These are phyloP conservation scores for Tremellales sp. DNA, from an alignment of 1,284 basidiomycete species.

Conservation along the genomic window DNA sequence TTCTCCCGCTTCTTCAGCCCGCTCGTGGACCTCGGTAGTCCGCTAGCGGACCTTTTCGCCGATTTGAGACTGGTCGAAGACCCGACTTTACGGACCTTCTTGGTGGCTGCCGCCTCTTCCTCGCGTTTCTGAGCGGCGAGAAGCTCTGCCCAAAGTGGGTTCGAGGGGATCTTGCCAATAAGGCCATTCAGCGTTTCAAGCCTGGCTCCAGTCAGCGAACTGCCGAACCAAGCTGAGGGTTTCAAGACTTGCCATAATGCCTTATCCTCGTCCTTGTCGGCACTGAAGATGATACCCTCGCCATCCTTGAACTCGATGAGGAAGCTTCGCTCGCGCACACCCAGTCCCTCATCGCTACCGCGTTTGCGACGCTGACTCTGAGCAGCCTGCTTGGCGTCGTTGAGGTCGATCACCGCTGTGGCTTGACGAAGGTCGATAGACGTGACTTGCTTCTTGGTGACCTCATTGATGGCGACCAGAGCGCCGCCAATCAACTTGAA, in stretches of 20 bases:
- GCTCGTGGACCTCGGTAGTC: neutral
- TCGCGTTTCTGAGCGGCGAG: slow-evolving; percentile 44
- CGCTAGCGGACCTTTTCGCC: neutral
- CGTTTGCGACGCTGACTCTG: slow-evolving; percentile 42
- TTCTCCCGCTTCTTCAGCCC: neutral
- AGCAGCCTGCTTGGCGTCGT: slow-evolving; percentile 45
- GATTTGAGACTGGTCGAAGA: neutral
- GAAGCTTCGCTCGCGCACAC: slow-evolving; percentile 67
- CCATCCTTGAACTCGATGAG: slow-evolving; percentile 73
- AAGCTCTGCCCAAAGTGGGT: slow-evolving; percentile 85
- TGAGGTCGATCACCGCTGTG: slow-evolving; percentile 68
- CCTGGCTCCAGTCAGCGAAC: slow-evolving; percentile 52
- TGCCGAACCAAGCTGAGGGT: neutral
- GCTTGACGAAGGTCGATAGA: slow-evolving; percentile 89
- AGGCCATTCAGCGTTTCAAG: slow-evolving; percentile 72
- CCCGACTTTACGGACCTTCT: neutral
- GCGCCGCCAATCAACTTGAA: slow-evolving; percentile 81
- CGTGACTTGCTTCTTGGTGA: slow-evolving; percentile 84
- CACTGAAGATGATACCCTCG: slow-evolving; percentile 82
- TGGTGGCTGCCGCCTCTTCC: slow-evolving; percentile 4
- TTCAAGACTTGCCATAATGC: slow-evolving; percentile 64
- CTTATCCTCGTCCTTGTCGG: slow-evolving; percentile 87
- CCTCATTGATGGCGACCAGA: slow-evolving; percentile 87
- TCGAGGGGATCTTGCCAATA: slow-evolving; percentile 78
- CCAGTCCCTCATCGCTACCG: slow-evolving; percentile 65